Evolutionary conservation across 345 rosid genomes (phyloP).

Genomic region (Heritiera fomes): DNA sequence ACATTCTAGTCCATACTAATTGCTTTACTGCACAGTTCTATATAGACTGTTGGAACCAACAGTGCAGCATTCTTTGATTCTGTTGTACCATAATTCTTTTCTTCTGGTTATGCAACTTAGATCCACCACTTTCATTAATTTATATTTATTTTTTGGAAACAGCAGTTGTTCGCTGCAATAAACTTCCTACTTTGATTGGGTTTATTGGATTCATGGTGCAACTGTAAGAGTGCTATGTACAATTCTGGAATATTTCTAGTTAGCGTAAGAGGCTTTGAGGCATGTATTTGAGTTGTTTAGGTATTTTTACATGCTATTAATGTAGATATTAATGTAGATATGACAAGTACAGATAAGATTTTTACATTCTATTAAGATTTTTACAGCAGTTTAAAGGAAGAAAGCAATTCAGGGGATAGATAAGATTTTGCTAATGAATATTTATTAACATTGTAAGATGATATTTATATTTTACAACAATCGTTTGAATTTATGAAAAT

Average conservation of each 20-base stretch:
- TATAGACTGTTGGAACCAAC: slow-evolving; percentile 23
- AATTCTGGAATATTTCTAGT: not conserved
- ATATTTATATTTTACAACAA: too few relatives aligned
- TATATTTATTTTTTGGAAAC: not conserved
- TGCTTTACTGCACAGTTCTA: slow-evolving; percentile 37
- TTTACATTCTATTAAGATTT: too few relatives aligned
- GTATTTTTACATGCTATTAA: too few relatives aligned
- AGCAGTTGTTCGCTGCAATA: not conserved
- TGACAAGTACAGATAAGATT: too few relatives aligned
- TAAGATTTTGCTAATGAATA: too few relatives aligned
- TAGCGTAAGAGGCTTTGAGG: too few relatives aligned
- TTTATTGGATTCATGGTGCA: not conserved
- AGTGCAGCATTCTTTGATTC: slow-evolving; percentile 34
- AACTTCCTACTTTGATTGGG: not conserved
- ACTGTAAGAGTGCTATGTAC: not conserved
- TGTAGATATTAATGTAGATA: too few relatives aligned
- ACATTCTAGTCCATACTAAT: slow-evolving; percentile 36
- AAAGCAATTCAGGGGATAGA: too few relatives aligned
- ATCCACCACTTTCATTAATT: not conserved
- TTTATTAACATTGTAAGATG: too few relatives aligned
- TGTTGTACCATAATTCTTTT: slow-evolving; percentile 29
- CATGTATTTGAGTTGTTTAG: too few relatives aligned
- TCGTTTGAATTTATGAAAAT: too few relatives aligned
- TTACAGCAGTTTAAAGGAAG: too few relatives aligned
- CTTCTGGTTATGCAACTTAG: not conserved